Evolutionary conservation across 2,329 filamentous ascomycete species (phyloP).

Genomic region (Canariomyces notabilis): DNA sequence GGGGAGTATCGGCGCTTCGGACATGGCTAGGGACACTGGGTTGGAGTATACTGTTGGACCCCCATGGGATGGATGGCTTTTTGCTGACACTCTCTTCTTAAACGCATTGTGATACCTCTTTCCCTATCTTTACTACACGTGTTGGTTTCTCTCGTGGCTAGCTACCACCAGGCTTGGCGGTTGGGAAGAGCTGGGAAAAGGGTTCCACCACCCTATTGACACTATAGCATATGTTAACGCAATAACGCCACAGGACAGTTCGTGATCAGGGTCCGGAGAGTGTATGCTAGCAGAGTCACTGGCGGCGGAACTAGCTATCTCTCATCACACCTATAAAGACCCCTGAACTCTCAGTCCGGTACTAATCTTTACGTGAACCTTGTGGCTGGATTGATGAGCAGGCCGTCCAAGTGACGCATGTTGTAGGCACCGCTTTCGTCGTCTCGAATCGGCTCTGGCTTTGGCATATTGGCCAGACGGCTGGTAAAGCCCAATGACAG

Average conservation of each 20-base stretch:
- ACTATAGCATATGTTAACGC: no score
- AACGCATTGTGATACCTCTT: constrained; percentile 18
- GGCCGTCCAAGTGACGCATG: constrained; percentile 34
- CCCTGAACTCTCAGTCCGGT: no score
- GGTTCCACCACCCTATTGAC: no score
- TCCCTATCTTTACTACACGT: constrained; percentile 1
- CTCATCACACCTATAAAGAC: no score
- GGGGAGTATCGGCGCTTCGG: constrained; percentile 10
- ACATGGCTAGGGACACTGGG: constrained; percentile 2
- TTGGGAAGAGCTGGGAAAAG: background rate
- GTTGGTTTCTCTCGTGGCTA: background rate
- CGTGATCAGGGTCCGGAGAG: no score
- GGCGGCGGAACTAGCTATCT: no score
- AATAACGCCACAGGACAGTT: no score
- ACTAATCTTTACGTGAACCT: constrained; percentile 14
- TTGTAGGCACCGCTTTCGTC: constrained; percentile 34
- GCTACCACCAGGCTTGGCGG: background rate
- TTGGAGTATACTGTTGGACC: background rate
- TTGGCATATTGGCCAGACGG: constrained; percentile 33
- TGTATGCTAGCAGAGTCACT: no score
- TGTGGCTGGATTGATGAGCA: constrained; percentile 33
- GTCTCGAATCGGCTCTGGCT: constrained; percentile 31
- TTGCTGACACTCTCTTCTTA: constrained; percentile 10
- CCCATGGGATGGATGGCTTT: background rate
- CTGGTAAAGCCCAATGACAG: constrained; percentile 35